Conservation (phyloP, 169 alveolate genomes). For the Miamiensis avidus region DNA sequence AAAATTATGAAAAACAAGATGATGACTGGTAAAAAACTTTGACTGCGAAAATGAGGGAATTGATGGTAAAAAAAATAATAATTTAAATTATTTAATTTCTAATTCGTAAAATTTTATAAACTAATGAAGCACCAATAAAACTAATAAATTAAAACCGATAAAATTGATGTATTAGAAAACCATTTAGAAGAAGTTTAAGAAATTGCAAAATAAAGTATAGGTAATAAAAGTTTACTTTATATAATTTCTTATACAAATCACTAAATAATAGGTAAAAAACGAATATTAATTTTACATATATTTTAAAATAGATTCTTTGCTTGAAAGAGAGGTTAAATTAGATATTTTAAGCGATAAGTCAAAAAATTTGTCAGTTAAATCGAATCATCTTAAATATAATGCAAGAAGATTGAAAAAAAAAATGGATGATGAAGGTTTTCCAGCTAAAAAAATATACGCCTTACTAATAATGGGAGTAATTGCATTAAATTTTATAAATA, state of each 20-base stretch:
- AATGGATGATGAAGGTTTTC: no score
- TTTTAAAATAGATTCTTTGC: not conserved
- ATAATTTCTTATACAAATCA: not conserved
- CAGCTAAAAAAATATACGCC: no score
- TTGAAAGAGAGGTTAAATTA: slow-evolving; percentile 8
- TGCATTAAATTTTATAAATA: no score
- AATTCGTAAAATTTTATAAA: not conserved
- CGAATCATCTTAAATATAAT: slow-evolving; percentile 15
- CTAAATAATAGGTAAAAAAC: no score
- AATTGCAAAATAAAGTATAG: slow-evolving; percentile 14
- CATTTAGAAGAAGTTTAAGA: slow-evolving; percentile 7
- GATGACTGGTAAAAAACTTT: not conserved
- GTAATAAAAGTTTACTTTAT: no score
- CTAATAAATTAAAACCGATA: not conserved
- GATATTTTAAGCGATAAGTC: not conserved
- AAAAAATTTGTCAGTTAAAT: not conserved
- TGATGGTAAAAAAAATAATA: not conserved
- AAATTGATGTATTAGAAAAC: not conserved
- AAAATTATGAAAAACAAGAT: not conserved
- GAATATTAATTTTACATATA: no score
- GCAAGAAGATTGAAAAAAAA: slow-evolving; percentile 7
- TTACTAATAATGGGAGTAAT: no score
- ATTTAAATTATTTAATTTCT: not conserved
- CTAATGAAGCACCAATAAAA: not conserved
- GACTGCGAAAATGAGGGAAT: not conserved